These are phyloP conservation scores for Boletus smithii DNA, from an alignment of 1,284 basidiomycete genomes.

Conservation along the genomic window DNA sequence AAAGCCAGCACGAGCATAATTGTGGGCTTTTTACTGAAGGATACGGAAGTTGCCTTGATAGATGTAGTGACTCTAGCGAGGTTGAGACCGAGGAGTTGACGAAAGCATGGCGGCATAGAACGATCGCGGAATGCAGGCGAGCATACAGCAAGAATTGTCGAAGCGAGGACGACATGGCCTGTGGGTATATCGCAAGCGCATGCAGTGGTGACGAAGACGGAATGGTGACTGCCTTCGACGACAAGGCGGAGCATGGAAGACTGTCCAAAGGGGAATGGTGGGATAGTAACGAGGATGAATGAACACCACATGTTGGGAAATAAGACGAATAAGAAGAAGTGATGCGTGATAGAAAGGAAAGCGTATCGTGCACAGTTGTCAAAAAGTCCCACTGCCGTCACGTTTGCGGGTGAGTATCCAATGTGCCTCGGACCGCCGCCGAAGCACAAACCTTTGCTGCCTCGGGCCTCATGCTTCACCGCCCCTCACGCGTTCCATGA, in stretches of 20 bases:
- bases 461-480: slow-evolving; percentile 24
- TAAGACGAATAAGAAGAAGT: slow-evolving; percentile 26
- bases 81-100: slow-evolving; percentile 26
- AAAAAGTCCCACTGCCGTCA: slow-evolving; percentile 31
- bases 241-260: slow-evolving; percentile 21
- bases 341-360: slow-evolving; percentile 24
- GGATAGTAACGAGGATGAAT: slow-evolving; percentile 23
- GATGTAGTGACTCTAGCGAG: slow-evolving; percentile 1
- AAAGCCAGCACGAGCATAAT: no score
- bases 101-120: slow-evolving; percentile 26
- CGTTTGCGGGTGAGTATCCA: slow-evolving; percentile 13
- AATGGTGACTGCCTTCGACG: slow-evolving; percentile 19
- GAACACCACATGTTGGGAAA: slow-evolving; percentile 28
- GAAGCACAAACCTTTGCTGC: slow-evolving; percentile 18
- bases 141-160: slow-evolving; percentile 19
- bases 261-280: slow-evolving; percentile 26
- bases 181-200: slow-evolving; percentile 24
- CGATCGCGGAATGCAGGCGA: slow-evolving; percentile 20
- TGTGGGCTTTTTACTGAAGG: no score
- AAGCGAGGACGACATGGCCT: slow-evolving; percentile 19
- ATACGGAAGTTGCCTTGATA: slow-evolving; percentile 18
- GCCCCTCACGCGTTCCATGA: slow-evolving; percentile 27
- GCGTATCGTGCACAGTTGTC: slow-evolving; percentile 24
- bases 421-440: slow-evolving; percentile 21
- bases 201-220: slow-evolving; percentile 16